phyloP scores from a whole-genome alignment of 192 early-diverging fungal genomes.

The Coemansia sp. region DNA sequence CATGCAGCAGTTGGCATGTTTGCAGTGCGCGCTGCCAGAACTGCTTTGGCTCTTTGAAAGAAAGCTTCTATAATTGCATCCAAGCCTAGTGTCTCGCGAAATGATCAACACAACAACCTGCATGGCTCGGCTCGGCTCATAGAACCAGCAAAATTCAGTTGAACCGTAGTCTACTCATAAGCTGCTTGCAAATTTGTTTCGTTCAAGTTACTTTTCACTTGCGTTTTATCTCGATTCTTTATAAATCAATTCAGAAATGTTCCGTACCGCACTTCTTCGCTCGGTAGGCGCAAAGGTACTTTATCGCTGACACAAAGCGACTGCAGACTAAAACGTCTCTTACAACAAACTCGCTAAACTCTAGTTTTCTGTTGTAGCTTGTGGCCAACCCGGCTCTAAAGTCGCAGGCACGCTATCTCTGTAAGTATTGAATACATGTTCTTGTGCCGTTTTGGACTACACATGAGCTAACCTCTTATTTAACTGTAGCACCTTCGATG shows the following conservation, averaged over 20 bases:
- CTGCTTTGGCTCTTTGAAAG: too few relatives aligned
- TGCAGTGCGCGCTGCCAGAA: too few relatives aligned
- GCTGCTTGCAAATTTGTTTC: too few relatives aligned
- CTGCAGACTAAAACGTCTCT: background rate
- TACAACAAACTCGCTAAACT: background rate
- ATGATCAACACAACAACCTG: too few relatives aligned
- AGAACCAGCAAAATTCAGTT: too few relatives aligned
- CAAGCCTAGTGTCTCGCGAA: too few relatives aligned
- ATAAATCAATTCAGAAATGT: constrained; percentile 21
- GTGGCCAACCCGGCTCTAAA: constrained; percentile 10
- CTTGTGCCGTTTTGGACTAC: background rate
- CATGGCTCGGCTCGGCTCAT: too few relatives aligned
- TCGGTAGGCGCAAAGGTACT: constrained; percentile 28
- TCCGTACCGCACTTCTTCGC: constrained; percentile 26
- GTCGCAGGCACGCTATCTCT: constrained; percentile 25
- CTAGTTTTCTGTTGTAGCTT: constrained; percentile 12
- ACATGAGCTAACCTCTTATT: background rate
- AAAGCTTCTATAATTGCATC: too few relatives aligned
- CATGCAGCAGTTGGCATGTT: background rate
- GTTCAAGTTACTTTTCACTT: too few relatives aligned
- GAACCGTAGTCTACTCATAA: too few relatives aligned
- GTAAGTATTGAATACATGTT: constrained; percentile 3
- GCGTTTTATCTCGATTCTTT: constrained; percentile 7
- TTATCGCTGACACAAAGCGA: background rate
- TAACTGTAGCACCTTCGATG: constrained; percentile 21